These are phyloP conservation scores for Thyridium curvatum DNA, from an alignment of 2,329 filamentous ascomycete genomes.

Conservation along the genomic window DNA sequence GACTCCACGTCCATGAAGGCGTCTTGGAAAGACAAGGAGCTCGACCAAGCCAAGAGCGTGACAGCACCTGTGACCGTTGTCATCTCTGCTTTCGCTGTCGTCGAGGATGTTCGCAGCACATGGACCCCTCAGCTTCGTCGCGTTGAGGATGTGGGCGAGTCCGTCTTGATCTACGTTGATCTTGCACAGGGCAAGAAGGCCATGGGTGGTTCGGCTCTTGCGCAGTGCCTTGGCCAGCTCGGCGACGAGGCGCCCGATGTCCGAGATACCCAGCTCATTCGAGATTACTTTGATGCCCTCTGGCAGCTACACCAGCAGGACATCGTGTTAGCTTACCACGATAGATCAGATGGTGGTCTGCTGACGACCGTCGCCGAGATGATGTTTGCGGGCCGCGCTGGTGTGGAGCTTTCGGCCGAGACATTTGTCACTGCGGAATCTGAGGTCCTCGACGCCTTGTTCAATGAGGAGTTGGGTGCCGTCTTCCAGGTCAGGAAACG, in stretches of 20 bases:
- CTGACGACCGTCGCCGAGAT: slow-evolving; percentile 90
- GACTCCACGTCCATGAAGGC: slow-evolving; percentile 99
- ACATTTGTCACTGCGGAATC: neutral
- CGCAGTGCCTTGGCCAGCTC: slow-evolving; percentile 81
- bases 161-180: slow-evolving; percentile 84
- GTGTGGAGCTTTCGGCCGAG: slow-evolving; percentile 79
- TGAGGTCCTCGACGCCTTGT: slow-evolving; percentile 69
- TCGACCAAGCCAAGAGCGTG: slow-evolving; percentile 69
- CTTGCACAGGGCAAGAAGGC: slow-evolving; percentile 74
- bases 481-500: slow-evolving; percentile 89
- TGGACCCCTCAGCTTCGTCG: slow-evolving; percentile 90
- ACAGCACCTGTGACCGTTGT: slow-evolving; percentile 88
- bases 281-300: slow-evolving; percentile 88
- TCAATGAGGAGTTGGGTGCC: slow-evolving; percentile 94
- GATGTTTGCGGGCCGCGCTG: slow-evolving; percentile 95
- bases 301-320: slow-evolving; percentile 56
- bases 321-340: slow-evolving; percentile 86
- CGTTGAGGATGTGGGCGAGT: slow-evolving; percentile 82
- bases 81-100: slow-evolving; percentile 83
- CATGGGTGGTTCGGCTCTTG: slow-evolving; percentile 84
- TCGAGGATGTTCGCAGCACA: slow-evolving; percentile 74
- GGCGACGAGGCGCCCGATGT: slow-evolving; percentile 84
- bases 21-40: slow-evolving; percentile 66
- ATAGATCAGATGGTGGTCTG: slow-evolving; percentile 86
- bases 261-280: slow-evolving; percentile 67